Evolutionary conservation across 805 yeast species (phyloP), one percentile per base, ranked within the genome.

Genomic region (Yamadazyma phyllophila): DNA sequence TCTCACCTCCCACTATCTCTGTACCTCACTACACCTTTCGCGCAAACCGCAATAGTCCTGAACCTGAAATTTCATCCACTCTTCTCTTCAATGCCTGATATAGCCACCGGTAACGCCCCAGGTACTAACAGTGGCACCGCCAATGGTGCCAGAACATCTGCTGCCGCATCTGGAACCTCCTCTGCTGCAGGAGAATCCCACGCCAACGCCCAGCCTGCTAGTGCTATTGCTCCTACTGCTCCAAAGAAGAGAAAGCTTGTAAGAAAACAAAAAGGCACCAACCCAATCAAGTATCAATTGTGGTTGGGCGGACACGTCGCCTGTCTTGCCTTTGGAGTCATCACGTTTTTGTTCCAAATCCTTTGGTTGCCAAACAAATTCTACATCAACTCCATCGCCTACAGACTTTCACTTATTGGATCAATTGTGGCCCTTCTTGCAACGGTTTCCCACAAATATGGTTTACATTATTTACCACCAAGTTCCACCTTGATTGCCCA

Each of bases 401-500:
- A 85, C 63, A 65, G 83, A 49, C 51, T 81, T 34, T 60, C 85
- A 6, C 65, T 85, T 12, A 37, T 79, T 6, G 91, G 91, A 12
- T 76, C 81, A 0, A 58, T 78, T 31, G 43, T 66, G 10, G 72
- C 90, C 3, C 75, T 81, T 54, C 49, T 73, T 1, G 66, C 82
- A 36, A 74, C 88, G 1, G 67, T 80, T 43, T 56, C 75, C 27
- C 83, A 83, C 39, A 80, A 80, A 52, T 83, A 82, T 66, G 82
- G 82, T 17, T 68, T 80, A 14, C 67, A 71, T 26, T 71, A 76
- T 43, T 60, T 67, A 49, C 95, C 96, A 6, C 73, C 82, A 4
- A 74, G 81, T 58, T 76, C 77, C 45, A 79, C 82, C 4, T 67
- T 90, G 59, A 58, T 88, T 44, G 82, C 90, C 8, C 79, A 88